phyloP scores from a whole-genome alignment of 75 land plant genomes.

The Cryptomeria japonica region DNA sequence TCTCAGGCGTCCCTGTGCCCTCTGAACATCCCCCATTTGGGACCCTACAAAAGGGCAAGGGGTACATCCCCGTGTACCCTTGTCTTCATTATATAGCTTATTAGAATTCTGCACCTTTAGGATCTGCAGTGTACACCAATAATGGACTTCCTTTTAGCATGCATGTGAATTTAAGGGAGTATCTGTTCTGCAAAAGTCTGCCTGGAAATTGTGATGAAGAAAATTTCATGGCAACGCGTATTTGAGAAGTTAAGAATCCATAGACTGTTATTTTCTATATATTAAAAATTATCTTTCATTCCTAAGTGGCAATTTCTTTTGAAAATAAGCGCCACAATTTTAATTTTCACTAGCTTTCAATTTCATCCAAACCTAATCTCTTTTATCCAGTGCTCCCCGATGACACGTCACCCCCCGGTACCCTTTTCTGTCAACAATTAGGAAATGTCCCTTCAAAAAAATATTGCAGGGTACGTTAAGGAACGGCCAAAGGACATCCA shows the following conservation, averaged over 20 bases:
- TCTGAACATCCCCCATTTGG: too few species aligned
- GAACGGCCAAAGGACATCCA: too few species aligned
- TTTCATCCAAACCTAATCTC: background rate
- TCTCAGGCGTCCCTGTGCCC: too few species aligned
- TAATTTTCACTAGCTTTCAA: background rate
- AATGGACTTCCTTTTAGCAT: background rate
- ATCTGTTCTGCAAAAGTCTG: background rate
- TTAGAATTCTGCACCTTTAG: background rate
- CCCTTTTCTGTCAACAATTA: too few species aligned
- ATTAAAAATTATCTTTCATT: background rate
- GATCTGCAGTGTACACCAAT: background rate
- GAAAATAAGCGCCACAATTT: background rate
- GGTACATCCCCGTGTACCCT: background rate
- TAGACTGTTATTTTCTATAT: background rate
- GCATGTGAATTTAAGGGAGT: background rate
- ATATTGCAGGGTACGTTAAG: too few species aligned
- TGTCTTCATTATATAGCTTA: background rate
- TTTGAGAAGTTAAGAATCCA: background rate
- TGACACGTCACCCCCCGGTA: too few species aligned
- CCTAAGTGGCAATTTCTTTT: background rate
- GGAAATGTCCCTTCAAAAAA: too few species aligned
- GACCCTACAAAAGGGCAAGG: too few species aligned
- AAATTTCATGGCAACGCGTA: background rate
- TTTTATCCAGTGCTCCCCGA: too few species aligned
- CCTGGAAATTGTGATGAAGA: background rate